Conservation (phyloP, 163 green algal species). For the Scenedesmus sp. region DNA sequence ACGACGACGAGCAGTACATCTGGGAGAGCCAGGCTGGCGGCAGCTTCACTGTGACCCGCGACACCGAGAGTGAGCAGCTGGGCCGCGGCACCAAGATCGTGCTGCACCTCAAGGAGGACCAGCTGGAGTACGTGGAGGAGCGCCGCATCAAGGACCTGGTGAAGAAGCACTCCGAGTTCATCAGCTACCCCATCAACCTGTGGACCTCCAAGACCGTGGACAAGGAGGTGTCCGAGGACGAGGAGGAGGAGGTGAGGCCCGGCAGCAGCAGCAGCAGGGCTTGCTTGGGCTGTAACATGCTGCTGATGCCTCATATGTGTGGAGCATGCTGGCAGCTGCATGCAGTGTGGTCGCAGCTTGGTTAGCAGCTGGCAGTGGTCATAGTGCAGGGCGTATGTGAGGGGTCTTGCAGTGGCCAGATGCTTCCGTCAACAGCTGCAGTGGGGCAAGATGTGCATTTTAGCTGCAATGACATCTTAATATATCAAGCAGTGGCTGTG, state of each 20-base stretch:
- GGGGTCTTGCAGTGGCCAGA: no score
- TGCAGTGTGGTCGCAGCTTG: neutral
- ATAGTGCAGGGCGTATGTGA: no score
- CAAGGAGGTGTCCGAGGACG: slow-evolving; percentile 76
- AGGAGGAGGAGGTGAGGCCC: slow-evolving; percentile 60
- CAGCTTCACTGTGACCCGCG: slow-evolving; percentile 93
- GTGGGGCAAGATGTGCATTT: no score
- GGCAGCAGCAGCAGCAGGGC: neutral
- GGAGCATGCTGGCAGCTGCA: neutral
- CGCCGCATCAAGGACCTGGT: slow-evolving; percentile 97
- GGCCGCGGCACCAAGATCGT: slow-evolving; percentile 94
- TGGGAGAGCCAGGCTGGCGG: slow-evolving; percentile 97
- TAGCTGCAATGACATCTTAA: no score
- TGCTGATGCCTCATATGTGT: neutral
- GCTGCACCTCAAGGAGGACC: slow-evolving; percentile 94
- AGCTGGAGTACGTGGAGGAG: slow-evolving; percentile 97
- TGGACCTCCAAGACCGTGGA: slow-evolving; percentile 89
- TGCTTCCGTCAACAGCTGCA: no score
- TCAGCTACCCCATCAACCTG: slow-evolving; percentile 98
- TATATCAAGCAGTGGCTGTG: no score
- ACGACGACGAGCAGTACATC: slow-evolving; percentile 98
- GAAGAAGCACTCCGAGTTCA: slow-evolving; percentile 99
- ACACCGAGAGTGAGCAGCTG: slow-evolving; percentile 86
- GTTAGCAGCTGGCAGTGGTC: neutral
- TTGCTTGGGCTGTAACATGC: neutral